phyloP scores from a whole-genome alignment of 768 basidiomycete species.

The Lactarius tabidus region DNA sequence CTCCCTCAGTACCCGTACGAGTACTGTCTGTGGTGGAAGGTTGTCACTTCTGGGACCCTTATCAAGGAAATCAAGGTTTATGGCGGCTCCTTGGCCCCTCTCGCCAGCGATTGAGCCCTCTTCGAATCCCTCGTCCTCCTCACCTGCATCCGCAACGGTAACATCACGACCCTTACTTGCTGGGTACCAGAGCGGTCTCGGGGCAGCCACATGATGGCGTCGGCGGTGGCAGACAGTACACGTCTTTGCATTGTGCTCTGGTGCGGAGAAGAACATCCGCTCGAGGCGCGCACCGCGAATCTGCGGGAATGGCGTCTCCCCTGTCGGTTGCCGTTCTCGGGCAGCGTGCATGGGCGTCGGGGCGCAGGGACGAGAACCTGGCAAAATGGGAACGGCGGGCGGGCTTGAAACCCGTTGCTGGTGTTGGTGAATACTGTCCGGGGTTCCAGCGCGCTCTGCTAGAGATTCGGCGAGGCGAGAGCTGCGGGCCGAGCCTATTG shows the following conservation, averaged over 20 bases:
- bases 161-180: constrained; percentile 25
- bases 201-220: constrained; percentile 27
- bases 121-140: constrained; percentile 26
- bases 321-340: constrained; percentile 28
- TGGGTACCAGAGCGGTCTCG: constrained; percentile 30
- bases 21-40: constrained; percentile 83
- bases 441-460: not conserved
- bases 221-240: constrained; percentile 63
- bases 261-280: constrained; percentile 74
- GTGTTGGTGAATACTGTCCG: not conserved
- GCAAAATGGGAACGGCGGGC: not conserved
- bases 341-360: constrained; percentile 18
- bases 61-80: constrained; percentile 20
- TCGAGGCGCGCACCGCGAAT: constrained; percentile 79
- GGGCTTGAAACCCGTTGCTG: not conserved
- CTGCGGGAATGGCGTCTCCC: constrained; percentile 66
- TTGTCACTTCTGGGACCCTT: constrained; percentile 29
- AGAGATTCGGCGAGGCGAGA: not conserved
- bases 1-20: constrained; percentile 77
- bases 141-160: constrained; percentile 13
- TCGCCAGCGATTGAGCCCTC: constrained; percentile 20
- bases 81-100: not conserved
- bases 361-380: constrained; percentile 13
- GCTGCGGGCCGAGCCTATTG: constrained; percentile 4
- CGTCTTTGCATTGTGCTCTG: constrained; percentile 67